Conservation (phyloP, 768 basidiomycete species). For the Boletales sp. region DNA sequence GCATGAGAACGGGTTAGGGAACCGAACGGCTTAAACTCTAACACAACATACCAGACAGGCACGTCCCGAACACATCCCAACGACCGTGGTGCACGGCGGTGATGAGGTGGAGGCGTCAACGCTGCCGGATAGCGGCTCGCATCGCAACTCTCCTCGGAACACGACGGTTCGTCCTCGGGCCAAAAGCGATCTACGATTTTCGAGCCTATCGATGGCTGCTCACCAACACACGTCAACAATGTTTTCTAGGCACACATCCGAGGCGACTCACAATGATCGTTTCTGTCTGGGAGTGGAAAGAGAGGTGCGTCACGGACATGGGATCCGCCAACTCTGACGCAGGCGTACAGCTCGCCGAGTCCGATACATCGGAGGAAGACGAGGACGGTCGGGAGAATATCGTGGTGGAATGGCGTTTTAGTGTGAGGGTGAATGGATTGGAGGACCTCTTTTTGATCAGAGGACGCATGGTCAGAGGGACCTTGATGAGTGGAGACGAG, state of each 20-base stretch:
- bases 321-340: conserved; percentile 22
- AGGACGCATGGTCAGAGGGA: conserved; percentile 25
- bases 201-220: conserved; percentile 24
- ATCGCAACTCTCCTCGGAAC: conserved; percentile 18
- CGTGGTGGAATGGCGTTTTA: conserved; percentile 26
- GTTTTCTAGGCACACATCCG: too few relatives aligned
- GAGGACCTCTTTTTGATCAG: conserved; percentile 28
- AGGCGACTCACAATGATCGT: conserved; percentile 11
- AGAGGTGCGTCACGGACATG: conserved; percentile 6
- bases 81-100: conserved; percentile 23
- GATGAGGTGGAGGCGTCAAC: conserved; percentile 28
- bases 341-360: conserved; percentile 12
- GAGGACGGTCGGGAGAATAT: conserved; percentile 20
- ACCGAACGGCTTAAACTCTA: not conserved
- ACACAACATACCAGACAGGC: conserved; percentile 13
- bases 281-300: conserved; percentile 1
- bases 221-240: conserved; percentile 7
- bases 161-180: conserved; percentile 26
- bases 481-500: conserved; percentile 22
- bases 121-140: conserved; percentile 12
- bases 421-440: conserved; percentile 13
- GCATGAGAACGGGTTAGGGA: not conserved
- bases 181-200: conserved; percentile 31
- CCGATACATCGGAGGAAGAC: conserved; percentile 11
- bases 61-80: conserved; percentile 5